Base-by-base conservation (phyloP, 2,329 filamentous ascomycete genomes). In the Sporothrix phasma region DNA sequence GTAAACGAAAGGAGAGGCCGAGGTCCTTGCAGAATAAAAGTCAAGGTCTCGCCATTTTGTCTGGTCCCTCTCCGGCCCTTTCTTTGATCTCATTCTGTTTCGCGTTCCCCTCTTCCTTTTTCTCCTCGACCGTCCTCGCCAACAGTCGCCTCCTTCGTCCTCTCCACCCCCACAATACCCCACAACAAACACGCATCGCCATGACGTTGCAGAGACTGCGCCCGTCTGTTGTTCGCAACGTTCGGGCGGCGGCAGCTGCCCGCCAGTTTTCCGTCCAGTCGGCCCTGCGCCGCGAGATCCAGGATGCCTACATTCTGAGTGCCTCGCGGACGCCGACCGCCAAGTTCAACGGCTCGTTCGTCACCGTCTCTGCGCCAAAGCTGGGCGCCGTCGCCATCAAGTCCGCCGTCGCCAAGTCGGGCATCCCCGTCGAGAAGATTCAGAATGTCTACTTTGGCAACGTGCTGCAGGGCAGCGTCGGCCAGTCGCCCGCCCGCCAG, bases 381-480 rank as follows among this genome's bases (percentile, higher is more conserved):
- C 88, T 99, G 54, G 94, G 90, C 69, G 91, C 93, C 34, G 86
- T 87, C 17, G 94, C 92, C 65, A 97, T 99, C 79, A 94, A 92
- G 76, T 88, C 91, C 54, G 94, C 94, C 31, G 77, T 99, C 62
- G 84, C 88, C 70, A 96, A 94, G 76, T 95, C 92, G 61, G 87
- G 86, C 68, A 83, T 97, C 6, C 92, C 94, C 1, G 75, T 85
- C 61, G 85, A 88, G 39, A 89, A 88, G 73, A 90, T 97, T 72
- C 89, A 88, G 68, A 89, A 96, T 76, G 91, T 97, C 17, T 97
- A 97, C 79, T 96, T 97, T 90, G 94, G 94, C 73, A 96, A 97
- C 72, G 94, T 97, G 10, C 82, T 97, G 46, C 88, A 92, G 75
- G 93, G 83, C 51, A 84, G 84, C 19, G 83, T 94, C 5, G 94